Base-by-base conservation (phyloP, 495 filamentous ascomycete species). In the Penicillium coprophilum region DNA sequence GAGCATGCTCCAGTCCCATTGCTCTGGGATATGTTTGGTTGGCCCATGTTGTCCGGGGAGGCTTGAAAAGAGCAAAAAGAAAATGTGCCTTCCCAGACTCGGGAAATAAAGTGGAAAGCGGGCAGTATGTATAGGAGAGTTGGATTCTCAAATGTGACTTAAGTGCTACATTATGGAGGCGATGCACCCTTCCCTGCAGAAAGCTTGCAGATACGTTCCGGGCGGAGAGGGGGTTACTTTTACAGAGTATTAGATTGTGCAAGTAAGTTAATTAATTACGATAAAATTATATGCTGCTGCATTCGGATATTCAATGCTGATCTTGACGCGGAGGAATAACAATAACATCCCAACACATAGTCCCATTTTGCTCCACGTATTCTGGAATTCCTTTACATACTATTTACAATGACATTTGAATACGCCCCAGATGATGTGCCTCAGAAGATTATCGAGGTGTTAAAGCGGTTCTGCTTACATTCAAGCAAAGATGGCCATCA, bases 331-430 rank as follows among this genome's bases (percentile, higher is more conserved):
- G 34, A 27, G 38, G 12, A 9, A 34, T 19, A 30, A 39, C 1
- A 30, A 39, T 13, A n/a, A 41, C 20, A 52, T 21, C 28, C 28
- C n/a, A 19, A 24, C 28, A 23, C 30, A 32, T 28, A 20, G 4
- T 19, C 15, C 28, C 15, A n/a, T 47, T 13, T 20, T 4, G 15
- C 19, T 20, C 7, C 21, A 34, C 31, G 2, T 5, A 24, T 15
- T 12, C 28, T 36, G 7, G 3, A 13, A 13, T 20, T 50, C 6
- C 19, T 51, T n/a, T n/a, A 7, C 34, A 38, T 39, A 27, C 12
- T 41, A 19, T 20, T 40, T 2, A 46, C n/a, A 21, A 54, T 54
- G 52, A 30, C 20, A 20, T 54, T 54, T 20, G 52, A 54, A 46
- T 54, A 54, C 9, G 21, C 43, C 0, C 52, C 52, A 46, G 43